phyloP scores from a whole-genome alignment of 768 basidiomycete genomes.

The Gautieria morchelliformis region DNA sequence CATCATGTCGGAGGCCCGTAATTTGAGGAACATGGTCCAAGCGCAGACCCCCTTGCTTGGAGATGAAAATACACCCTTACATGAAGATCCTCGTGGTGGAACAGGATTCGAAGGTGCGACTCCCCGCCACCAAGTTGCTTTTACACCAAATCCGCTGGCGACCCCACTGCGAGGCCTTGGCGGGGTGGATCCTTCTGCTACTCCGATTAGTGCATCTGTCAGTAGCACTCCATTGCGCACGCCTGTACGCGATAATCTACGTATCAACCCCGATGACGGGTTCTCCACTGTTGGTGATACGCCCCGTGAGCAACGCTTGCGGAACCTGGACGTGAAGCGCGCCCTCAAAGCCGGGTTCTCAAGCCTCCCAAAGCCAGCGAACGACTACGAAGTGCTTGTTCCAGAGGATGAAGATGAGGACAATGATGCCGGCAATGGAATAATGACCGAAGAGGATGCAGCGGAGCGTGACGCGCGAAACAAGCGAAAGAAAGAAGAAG shows the following conservation, averaged over 20 bases:
- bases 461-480: conserved; percentile 80
- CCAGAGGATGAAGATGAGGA: conserved; percentile 75
- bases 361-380: conserved; percentile 84
- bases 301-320: conserved; percentile 66
- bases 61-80: conserved; percentile 95
- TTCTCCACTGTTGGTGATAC: conserved; percentile 51
- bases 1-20: conserved; percentile 89
- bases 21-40: conserved; percentile 88
- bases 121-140: conserved; percentile 80
- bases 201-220: conserved; percentile 27
- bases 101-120: conserved; percentile 95
- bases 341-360: conserved; percentile 75
- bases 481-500: conserved; percentile 57
- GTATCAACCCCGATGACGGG: conserved; percentile 70
- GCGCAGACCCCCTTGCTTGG: conserved; percentile 91
- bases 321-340: conserved; percentile 54
- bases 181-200: conserved; percentile 26
- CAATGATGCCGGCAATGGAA: conserved; percentile 24
- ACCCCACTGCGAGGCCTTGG: conserved; percentile 57
- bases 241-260: conserved; percentile 86
- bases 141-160: conserved; percentile 94
- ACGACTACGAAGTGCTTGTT: conserved; percentile 92
- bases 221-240: conserved; percentile 82
- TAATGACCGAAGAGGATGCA: conserved; percentile 72
- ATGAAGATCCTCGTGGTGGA: conserved; percentile 58